Conservation (phyloP, 371 early-diverging fungal genomes). For the Blakeslea trispora region DNA sequence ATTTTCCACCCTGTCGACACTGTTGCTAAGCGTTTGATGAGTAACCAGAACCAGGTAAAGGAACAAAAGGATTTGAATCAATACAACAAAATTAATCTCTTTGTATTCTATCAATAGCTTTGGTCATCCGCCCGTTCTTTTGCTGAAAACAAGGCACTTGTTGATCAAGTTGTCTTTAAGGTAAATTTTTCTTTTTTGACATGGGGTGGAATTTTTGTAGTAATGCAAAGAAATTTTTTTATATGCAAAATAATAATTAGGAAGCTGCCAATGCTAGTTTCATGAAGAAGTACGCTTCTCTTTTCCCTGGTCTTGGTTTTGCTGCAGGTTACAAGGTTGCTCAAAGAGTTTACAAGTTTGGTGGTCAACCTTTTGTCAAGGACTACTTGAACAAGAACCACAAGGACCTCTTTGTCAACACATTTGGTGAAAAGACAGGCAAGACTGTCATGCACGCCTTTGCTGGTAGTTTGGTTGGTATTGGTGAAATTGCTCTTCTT, state of each 20-base stretch:
- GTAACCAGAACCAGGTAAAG: conserved; percentile 78
- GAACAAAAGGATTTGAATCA: neutral
- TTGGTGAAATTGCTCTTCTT: conserved; percentile 95
- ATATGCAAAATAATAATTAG: conserved; percentile 40
- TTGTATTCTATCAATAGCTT: no score
- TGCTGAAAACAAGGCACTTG: conserved; percentile 58
- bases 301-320: conserved; percentile 97
- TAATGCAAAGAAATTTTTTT: conserved; percentile 1
- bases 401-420: conserved; percentile 67
- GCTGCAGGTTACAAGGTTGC: conserved; percentile 96
- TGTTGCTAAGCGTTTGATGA: conserved; percentile 97
- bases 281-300: conserved; percentile 83
- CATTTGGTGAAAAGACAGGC: conserved; percentile 92
- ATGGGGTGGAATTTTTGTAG: conserved; percentile 3
- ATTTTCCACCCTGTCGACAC: conserved; percentile 98
- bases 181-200: conserved; percentile 35
- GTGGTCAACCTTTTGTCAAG: conserved; percentile 95
- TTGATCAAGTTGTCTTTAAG: conserved; percentile 84
- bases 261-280: conserved; percentile 77
- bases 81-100: no score
- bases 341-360: conserved; percentile 97
- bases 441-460: conserved; percentile 97
- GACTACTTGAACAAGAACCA: conserved; percentile 88
- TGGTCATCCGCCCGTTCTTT: conserved; percentile 62
- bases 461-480: conserved; percentile 95